These are phyloP conservation scores for maize (Zea mays) DNA, from an alignment of 176 grass and related monocot species.

Conservation along the genomic window Zm-B73-REFERENCE-NAM-5.0 NC_050096.1:247773501-247774000, in stretches of 20 bases:
- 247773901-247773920: slow-evolving; percentile 2
- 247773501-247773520: slow-evolving; percentile 61
- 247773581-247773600: slow-evolving; percentile 2
- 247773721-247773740: background rate
- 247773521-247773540: slow-evolving; percentile 66
- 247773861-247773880: background rate
- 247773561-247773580: slow-evolving; percentile 3
- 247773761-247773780: slow-evolving; percentile 35
- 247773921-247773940: background rate
- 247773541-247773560: slow-evolving; percentile 56
- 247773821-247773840: background rate
- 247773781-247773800: slow-evolving; percentile 10
- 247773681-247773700: slow-evolving; percentile 4
- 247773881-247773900: background rate
- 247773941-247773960: slow-evolving; percentile 36
- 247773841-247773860: background rate
- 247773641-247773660: slow-evolving; percentile 28
- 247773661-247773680: slow-evolving; percentile 16
- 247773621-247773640: slow-evolving; percentile 37
- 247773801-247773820: background rate
- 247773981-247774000: slow-evolving; percentile 34
- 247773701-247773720: background rate
- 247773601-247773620: slow-evolving; percentile 50
- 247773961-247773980: slow-evolving; percentile 33
- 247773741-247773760: slow-evolving; percentile 29